Evolutionary conservation across 768 basidiomycete genomes (phyloP), one percentile per base, ranked within the genome.

Genomic region (Mycena filopes): DNA sequence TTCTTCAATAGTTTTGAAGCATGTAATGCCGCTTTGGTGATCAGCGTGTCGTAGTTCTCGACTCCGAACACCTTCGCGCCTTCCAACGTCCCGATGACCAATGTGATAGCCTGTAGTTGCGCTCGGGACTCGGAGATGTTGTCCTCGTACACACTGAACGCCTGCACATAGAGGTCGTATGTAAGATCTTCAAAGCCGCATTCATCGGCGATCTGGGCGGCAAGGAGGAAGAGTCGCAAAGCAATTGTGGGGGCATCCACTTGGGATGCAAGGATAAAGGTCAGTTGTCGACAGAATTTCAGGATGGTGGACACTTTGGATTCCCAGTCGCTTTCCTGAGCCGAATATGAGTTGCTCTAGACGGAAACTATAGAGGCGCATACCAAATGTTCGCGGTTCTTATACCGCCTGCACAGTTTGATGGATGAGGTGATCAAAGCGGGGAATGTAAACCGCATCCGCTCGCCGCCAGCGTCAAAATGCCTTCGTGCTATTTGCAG

Each of bases 1-100:
- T 99, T 99, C 86, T 99, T 99, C 77, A 99, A 77, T 68, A 99
- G 79, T 79, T 97, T 97, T 31, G 96, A 93, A 6, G 95, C 96
- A 76, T 99, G 98, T 68, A 99, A 80, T 8, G 97, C 97, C n/a
- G 97, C 98, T 79, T 99, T 99, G 28, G 98, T 99, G 72, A 98
- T 95, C 66, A 99, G 80, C 3, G 97, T 99, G 73, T 99, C 98
- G 74, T 98, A 98, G 76, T 97, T 97, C 72, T 99, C 98, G 50
- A 86, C 86, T 38, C 91, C 91, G 73, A 99, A 99, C n/a, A 96
- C 96, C 66, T 90, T 83, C 33, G 95, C 92, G 12, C 91, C 89
- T 60, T 95, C 94, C 42, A 99, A 80, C 8, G 95, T 94, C 51
- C 92, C 91, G 63, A 99, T 98, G 70, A 99, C 92, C 21, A 96